phyloP scores from a whole-genome alignment of 192 early-diverging fungal genomes.

The Coemansia sp. region DNA sequence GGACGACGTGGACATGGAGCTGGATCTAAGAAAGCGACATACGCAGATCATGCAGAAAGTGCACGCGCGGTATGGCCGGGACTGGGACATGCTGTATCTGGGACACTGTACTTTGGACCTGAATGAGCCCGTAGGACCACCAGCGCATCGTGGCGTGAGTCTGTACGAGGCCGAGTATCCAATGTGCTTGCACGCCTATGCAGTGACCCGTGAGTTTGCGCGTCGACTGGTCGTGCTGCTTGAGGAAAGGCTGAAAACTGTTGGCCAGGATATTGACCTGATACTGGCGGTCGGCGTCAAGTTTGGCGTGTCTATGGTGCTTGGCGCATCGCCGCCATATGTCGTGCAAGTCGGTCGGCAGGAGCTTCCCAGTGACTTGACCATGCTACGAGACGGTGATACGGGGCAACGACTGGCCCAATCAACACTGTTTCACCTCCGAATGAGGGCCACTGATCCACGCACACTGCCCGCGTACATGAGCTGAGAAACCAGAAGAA shows the following conservation, averaged over 20 bases:
- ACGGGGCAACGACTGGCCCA: conserved; percentile 19
- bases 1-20: conserved; percentile 48
- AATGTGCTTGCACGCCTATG: conserved; percentile 49
- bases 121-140: conserved; percentile 5
- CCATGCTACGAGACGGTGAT: conserved; percentile 16
- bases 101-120: conserved; percentile 45
- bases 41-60: conserved; percentile 13
- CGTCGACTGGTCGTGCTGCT: conserved; percentile 26
- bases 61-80: background rate
- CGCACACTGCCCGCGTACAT: conserved; percentile 20
- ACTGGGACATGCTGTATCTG: conserved; percentile 54
- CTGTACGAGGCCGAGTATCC: conserved; percentile 41
- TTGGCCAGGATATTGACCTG: conserved; percentile 33
- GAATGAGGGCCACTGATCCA: conserved; percentile 16
- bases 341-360: conserved; percentile 36
- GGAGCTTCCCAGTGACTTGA: conserved; percentile 29
- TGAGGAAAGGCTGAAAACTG: conserved; percentile 25
- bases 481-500: no score
- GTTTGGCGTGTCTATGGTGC: conserved; percentile 19
- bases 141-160: background rate
- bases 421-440: conserved; percentile 26
- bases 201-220: conserved; percentile 33
- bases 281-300: conserved; percentile 28
- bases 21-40: conserved; percentile 28
- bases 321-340: conserved; percentile 33